A percentile compares a stretch with the other conserved stretches of the same genome.
Conservation (phyloP, 306 rosid genomes). For the Senna tora region DNA sequence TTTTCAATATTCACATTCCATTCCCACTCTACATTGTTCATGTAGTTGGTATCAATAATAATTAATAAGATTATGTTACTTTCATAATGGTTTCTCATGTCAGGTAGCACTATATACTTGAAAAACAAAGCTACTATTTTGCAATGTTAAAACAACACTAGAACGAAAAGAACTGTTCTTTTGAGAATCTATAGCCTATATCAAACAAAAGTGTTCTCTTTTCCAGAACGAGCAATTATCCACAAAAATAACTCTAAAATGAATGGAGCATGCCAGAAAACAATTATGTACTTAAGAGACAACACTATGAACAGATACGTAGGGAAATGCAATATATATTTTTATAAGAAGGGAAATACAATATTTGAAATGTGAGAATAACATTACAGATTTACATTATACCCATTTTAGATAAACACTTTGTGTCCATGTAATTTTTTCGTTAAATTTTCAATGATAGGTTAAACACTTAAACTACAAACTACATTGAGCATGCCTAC, state of each 20-base stretch:
- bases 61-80: not conserved
- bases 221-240: not conserved
- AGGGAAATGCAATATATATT: not conserved
- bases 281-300: not conserved
- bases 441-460: not conserved
- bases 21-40: not conserved
- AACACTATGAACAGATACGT: too few relatives aligned
- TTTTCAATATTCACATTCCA: not conserved
- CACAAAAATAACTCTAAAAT: not conserved
- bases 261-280: not conserved
- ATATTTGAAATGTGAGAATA: not conserved
- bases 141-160: not conserved
- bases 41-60: not conserved
- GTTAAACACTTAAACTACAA: conserved; percentile 19
- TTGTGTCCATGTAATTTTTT: conserved; percentile 2
- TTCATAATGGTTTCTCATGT: not conserved
- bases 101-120: not conserved
- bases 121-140: not conserved
- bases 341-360: too few relatives aligned
- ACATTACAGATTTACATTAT: not conserved
- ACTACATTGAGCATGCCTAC: conserved; percentile 45
- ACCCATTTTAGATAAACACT: not conserved
- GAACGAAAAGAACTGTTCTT: not conserved
- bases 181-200: not conserved
- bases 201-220: not conserved